Evolutionary conservation across 2,329 filamentous ascomycete species (phyloP).

Genomic region (Tricladium varicosporioides): DNA sequence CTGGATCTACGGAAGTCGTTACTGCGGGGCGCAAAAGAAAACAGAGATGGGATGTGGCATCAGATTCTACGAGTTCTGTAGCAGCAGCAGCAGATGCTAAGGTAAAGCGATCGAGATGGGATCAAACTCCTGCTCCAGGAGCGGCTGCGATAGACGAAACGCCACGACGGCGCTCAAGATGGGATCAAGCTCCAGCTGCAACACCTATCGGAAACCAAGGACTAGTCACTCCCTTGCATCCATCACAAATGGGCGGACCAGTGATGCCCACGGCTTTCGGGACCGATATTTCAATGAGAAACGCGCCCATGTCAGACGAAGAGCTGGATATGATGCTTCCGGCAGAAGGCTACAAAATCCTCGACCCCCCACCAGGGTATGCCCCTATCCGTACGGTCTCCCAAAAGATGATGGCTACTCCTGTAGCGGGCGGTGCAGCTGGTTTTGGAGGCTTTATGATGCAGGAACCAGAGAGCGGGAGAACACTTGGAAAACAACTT

Average conservation of each 20-base stretch:
- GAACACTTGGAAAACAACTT: conserved; percentile 82
- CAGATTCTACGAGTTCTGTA: conserved; percentile 54
- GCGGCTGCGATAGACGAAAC: conserved; percentile 52
- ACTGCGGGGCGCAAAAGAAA: conserved; percentile 75
- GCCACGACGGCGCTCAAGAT: conserved; percentile 77
- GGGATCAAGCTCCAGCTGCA: conserved; percentile 85
- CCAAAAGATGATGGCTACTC: conserved; percentile 71
- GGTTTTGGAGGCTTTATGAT: conserved; percentile 78
- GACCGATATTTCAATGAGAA: conserved; percentile 75
- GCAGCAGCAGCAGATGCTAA: conserved; percentile 55
- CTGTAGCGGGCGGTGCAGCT: conserved; percentile 53
- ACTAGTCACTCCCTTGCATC: conserved; percentile 76
- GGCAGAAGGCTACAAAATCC: conserved; percentile 86
- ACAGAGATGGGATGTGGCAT: conserved; percentile 86
- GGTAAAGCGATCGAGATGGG: conserved; percentile 75
- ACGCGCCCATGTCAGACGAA: conserved; percentile 84
- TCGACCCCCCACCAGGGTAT: conserved; percentile 89
- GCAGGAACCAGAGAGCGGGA: conserved; percentile 86
- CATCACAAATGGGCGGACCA: conserved; percentile 56
- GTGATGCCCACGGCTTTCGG: conserved; percentile 66
- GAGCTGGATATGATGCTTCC: conserved; percentile 91
- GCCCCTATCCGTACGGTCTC: conserved; percentile 76
- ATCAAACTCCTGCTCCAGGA: conserved; percentile 68
- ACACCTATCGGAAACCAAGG: conserved; percentile 72
- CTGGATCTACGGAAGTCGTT: conserved; percentile 63